Evolutionary conservation across 2,329 filamentous ascomycete genomes (phyloP).

Genomic region (Ophiostoma quercus): DNA sequence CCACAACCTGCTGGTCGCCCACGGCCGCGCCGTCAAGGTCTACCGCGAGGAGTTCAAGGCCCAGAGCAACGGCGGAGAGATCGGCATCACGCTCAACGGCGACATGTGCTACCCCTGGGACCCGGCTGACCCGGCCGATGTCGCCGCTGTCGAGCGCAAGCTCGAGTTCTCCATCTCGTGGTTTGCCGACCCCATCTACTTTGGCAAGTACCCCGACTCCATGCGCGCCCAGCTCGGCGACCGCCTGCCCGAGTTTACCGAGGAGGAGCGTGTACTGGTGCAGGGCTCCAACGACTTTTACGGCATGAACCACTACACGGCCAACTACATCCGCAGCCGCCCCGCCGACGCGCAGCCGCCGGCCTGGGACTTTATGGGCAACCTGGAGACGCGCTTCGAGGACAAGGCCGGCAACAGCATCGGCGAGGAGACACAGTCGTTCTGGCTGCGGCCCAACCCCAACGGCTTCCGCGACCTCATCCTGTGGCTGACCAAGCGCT

Average conservation of each 20-base stretch:
- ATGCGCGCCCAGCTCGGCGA: conserved; percentile 78
- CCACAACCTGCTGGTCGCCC: conserved; percentile 73
- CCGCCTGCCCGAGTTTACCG: conserved; percentile 68
- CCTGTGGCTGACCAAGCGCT: conserved; percentile 71
- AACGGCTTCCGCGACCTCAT: conserved; percentile 72
- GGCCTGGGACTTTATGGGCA: conserved; percentile 65
- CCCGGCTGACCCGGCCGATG: conserved; percentile 64
- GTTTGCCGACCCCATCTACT: conserved; percentile 85
- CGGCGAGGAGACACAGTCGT: conserved; percentile 74
- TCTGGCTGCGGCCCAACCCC: conserved; percentile 73
- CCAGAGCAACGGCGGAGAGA: conserved; percentile 61
- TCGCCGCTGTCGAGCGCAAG: conserved; percentile 72
- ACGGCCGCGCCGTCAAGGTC: conserved; percentile 72
- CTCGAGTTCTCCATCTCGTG: conserved; percentile 82
- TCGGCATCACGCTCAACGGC: conserved; percentile 83
- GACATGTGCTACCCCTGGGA: conserved; percentile 83
- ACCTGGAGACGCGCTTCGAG: conserved; percentile 66
- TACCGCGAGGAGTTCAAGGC: conserved; percentile 79
- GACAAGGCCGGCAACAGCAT: conserved; percentile 69
- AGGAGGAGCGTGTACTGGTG: conserved; percentile 67
- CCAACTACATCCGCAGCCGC: conserved; percentile 77
- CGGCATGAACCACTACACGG: conserved; percentile 91
- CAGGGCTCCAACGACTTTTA: conserved; percentile 89
- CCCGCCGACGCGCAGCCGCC: conserved; percentile 54
- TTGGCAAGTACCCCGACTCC: conserved; percentile 74